Conservation (phyloP, 2,329 filamentous ascomycete species). For the Sarocladium strictum region DNA sequence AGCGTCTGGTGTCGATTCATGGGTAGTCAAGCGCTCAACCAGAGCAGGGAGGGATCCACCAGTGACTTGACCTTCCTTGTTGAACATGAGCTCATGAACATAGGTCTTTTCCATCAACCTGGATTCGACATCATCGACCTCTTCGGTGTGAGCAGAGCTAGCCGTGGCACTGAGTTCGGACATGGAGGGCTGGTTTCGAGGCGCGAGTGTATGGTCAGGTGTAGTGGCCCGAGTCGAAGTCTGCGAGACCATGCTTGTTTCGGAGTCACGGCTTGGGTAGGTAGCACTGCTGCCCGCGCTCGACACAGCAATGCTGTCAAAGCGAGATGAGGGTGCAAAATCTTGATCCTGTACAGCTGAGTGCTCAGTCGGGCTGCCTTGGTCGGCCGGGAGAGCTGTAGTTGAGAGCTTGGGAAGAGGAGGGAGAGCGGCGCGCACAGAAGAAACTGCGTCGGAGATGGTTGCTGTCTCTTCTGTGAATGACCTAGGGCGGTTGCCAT, state of each 20-base stretch:
- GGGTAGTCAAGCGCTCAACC: conserved; percentile 89
- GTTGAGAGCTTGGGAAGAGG: conserved; percentile 54
- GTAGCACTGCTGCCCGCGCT: conserved; percentile 75
- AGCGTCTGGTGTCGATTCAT: conserved; percentile 86
- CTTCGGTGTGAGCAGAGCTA: conserved; percentile 64
- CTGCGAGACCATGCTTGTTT: conserved; percentile 72
- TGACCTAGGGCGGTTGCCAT: conserved; percentile 37
- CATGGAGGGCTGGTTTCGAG: conserved; percentile 54
- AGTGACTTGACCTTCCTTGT: conserved; percentile 91
- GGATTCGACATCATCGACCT: conserved; percentile 72
- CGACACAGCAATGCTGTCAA: conserved; percentile 67
- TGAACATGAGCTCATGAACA: conserved; percentile 85
- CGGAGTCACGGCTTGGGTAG: conserved; percentile 74
- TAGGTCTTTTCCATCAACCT: conserved; percentile 87
- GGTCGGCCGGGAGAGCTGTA: conserved; percentile 38
- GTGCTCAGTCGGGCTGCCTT: conserved; percentile 42
- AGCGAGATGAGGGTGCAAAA: conserved; percentile 46
- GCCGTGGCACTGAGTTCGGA: conserved; percentile 63
- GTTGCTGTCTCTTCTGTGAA: conserved; percentile 35
- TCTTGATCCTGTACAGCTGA: conserved; percentile 41
- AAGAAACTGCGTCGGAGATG: conserved; percentile 40
- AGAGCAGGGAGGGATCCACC: conserved; percentile 86
- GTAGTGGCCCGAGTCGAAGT: conserved; percentile 85
- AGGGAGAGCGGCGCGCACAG: conserved; percentile 43
- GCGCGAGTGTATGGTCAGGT: conserved; percentile 57